Evolutionary conservation across 2,329 filamentous ascomycete genomes (phyloP).

Genomic region (Amauroascus niger): DNA sequence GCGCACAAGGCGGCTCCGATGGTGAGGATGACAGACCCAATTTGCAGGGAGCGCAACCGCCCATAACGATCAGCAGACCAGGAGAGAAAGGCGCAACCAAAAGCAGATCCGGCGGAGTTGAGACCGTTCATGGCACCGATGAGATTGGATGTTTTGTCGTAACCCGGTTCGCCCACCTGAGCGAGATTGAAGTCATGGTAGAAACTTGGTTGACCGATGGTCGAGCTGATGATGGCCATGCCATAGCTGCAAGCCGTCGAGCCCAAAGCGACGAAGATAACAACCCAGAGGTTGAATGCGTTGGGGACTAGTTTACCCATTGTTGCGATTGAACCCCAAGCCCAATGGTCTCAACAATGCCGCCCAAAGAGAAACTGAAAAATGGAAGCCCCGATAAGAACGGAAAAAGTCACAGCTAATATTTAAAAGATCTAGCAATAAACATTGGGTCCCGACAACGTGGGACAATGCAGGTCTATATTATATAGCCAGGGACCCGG

Average conservation of each 20-base stretch:
- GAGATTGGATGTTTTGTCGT: conserved; percentile 34
- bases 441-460: neutral
- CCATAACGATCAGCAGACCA: conserved; percentile 34
- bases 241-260: conserved; percentile 29
- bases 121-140: conserved; percentile 41
- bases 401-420: neutral
- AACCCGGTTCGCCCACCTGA: conserved; percentile 31
- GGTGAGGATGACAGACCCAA: conserved; percentile 30
- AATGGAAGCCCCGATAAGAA: neutral
- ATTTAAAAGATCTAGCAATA: neutral
- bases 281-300: conserved; percentile 28
- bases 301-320: conserved; percentile 18
- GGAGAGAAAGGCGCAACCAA: conserved; percentile 31
- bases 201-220: conserved; percentile 40
- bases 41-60: conserved; percentile 32
- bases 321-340: conserved; percentile 1
- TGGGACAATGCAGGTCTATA: conserved; percentile 1
- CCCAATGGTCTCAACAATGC: neutral
- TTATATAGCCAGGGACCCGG: neutral
- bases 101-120: conserved; percentile 35
- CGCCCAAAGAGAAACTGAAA: neutral
- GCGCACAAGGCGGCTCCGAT: conserved; percentile 35
- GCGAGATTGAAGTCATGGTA: conserved; percentile 37
- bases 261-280: conserved; percentile 29
- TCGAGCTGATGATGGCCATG: conserved; percentile 35